phyloP scores from a whole-genome alignment of 2,329 filamentous ascomycete genomes.

The Pseudopyrenochaeta lycopersici region DNA sequence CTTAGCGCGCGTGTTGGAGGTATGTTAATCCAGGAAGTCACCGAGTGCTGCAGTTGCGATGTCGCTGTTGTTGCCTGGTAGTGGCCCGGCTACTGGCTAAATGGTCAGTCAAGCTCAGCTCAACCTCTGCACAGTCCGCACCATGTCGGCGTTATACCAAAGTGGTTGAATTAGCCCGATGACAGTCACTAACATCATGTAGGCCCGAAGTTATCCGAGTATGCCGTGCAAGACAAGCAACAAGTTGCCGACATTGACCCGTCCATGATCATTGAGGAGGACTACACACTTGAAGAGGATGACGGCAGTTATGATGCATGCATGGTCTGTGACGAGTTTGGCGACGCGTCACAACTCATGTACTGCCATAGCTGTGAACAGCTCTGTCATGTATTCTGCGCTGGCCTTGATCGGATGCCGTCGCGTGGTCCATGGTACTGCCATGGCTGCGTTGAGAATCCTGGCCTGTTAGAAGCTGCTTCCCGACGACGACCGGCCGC shows the following conservation, averaged over 20 bases:
- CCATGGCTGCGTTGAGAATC: constrained; percentile 72
- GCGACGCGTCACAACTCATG: constrained; percentile 84
- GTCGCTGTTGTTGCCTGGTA: constrained; percentile 28
- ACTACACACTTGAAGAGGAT: constrained; percentile 66
- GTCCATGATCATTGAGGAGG: constrained; percentile 76
- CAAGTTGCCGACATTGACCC: constrained; percentile 91
- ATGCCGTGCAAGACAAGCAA: constrained; percentile 79
- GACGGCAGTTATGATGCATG: constrained; percentile 69
- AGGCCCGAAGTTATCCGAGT: constrained; percentile 68
- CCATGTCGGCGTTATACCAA: constrained; percentile 9
- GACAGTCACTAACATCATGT: constrained; percentile 19
- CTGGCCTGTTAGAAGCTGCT: constrained; percentile 49
- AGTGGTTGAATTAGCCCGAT: constrained; percentile 2
- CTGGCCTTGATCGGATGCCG: constrained; percentile 81
- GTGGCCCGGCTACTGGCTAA: constrained; percentile 32
- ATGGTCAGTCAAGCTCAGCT: constrained; percentile 42
- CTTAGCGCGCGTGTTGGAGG: constrained; percentile 82
- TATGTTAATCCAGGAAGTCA: constrained; percentile 54
- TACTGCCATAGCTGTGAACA: constrained; percentile 92
- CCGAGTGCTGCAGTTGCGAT: constrained; percentile 22
- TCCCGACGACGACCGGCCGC: constrained; percentile 31
- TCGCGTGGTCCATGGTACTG: constrained; percentile 84
- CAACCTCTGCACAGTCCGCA: constrained; percentile 22
- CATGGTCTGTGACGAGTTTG: constrained; percentile 81
- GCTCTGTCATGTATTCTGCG: constrained; percentile 90